phyloP scores from a whole-genome alignment of 257 asterid species.

The Eucommia ulmoides region DNA sequence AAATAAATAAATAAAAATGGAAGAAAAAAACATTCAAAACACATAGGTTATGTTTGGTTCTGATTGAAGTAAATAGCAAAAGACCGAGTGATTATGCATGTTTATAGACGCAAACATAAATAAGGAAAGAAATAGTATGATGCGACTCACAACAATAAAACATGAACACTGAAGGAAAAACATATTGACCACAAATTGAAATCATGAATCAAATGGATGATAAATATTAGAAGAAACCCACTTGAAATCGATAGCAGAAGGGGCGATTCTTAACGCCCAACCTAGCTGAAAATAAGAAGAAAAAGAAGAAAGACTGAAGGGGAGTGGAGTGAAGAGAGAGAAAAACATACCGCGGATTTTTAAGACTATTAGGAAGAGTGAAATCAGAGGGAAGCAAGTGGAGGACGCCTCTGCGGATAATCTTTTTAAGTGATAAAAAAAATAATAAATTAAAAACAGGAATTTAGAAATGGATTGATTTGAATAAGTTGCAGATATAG shows the following conservation, averaged over 20 bases:
- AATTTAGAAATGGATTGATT: slow-evolving; percentile 4
- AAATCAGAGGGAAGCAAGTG: slow-evolving; percentile 24
- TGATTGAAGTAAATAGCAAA: too few species aligned
- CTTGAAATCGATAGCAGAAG: too few species aligned
- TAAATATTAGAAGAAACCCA: background rate
- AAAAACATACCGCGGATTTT: too few species aligned
- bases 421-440: slow-evolving; percentile 9
- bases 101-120: too few species aligned
- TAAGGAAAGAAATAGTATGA: background rate
- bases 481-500: slow-evolving; percentile 25
- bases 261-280: too few species aligned
- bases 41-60: too few species aligned
- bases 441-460: slow-evolving; percentile 11
- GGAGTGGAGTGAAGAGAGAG: slow-evolving; percentile 14
- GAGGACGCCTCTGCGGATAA: slow-evolving; percentile 28
- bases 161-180: background rate
- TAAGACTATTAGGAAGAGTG: slow-evolving; percentile 25
- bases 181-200: background rate
- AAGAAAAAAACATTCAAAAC: too few species aligned
- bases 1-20: too few species aligned
- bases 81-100: too few species aligned
- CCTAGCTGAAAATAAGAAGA: background rate
- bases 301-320: background rate
- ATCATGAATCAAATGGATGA: background rate
- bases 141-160: background rate